phyloP scores from a whole-genome alignment of 2,329 filamentous ascomycete species.

The Cladosporium sp. region DNA sequence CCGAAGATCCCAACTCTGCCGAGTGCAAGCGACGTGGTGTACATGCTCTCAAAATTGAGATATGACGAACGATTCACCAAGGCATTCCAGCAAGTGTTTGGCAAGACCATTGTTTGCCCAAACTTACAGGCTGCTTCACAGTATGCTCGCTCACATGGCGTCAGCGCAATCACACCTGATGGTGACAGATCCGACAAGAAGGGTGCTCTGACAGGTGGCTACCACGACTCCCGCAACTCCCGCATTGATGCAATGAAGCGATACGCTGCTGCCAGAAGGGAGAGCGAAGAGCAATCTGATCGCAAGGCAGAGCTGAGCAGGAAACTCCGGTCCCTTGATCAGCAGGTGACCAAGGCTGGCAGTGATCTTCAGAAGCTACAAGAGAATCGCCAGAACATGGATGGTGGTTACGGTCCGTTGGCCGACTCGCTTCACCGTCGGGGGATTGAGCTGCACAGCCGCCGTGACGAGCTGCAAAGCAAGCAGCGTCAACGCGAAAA shows the following conservation, averaged over 20 bases:
- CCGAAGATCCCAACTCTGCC: constrained; percentile 71
- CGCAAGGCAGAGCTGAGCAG: constrained; percentile 66
- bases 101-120: constrained; percentile 90
- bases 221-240: constrained; percentile 81
- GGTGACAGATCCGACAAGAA: constrained; percentile 94
- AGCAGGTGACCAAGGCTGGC: constrained; percentile 84
- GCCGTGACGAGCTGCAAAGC: constrained; percentile 70
- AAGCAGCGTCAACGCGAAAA: constrained; percentile 66
- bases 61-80: constrained; percentile 76
- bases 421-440: constrained; percentile 75
- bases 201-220: constrained; percentile 93
- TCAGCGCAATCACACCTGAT: constrained; percentile 91
- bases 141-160: constrained; percentile 86
- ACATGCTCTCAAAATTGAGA: constrained; percentile 79
- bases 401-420: constrained; percentile 79
- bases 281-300: constrained; percentile 67
- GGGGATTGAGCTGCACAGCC: constrained; percentile 70
- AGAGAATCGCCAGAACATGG: constrained; percentile 73
- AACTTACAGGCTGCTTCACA: constrained; percentile 84
- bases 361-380: constrained; percentile 81
- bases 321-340: constrained; percentile 76
- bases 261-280: constrained; percentile 71
- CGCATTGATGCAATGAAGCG: constrained; percentile 80
- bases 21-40: constrained; percentile 81
- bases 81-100: constrained; percentile 93